These are phyloP conservation scores for Tricholoma bakamatsutake DNA, from an alignment of 768 basidiomycete genomes.

Conservation along the genomic window DNA sequence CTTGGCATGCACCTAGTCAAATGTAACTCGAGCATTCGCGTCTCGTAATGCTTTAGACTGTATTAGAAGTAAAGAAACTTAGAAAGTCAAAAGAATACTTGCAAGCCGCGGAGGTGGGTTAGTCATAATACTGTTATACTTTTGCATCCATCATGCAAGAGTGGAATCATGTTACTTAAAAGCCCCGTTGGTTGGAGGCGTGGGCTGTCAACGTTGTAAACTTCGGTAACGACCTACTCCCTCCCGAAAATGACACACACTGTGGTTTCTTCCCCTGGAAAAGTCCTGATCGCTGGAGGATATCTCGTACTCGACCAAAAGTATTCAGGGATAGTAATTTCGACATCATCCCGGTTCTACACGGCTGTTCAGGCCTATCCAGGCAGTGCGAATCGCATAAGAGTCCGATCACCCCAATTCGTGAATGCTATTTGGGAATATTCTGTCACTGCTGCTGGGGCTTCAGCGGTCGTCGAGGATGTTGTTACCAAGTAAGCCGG, in stretches of 20 bases:
- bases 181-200: background rate
- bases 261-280: slow-evolving; percentile 87
- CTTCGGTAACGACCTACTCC: slow-evolving; percentile 1
- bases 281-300: slow-evolving; percentile 92
- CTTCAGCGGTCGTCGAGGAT: slow-evolving; percentile 27
- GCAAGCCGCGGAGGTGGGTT: background rate
- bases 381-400: slow-evolving; percentile 38
- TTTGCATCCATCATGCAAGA: background rate
- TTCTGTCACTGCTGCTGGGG: slow-evolving; percentile 35
- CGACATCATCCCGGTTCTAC: slow-evolving; percentile 93
- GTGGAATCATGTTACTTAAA: background rate
- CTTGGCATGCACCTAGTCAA: background rate
- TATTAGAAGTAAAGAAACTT: too few species aligned
- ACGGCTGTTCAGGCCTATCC: slow-evolving; percentile 49
- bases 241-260: slow-evolving; percentile 41
- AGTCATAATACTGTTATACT: slow-evolving; percentile 3
- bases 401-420: slow-evolving; percentile 90
- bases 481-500: slow-evolving; percentile 33
- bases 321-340: slow-evolving; percentile 84
- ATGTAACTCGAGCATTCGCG: background rate
- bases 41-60: slow-evolving; percentile 6
- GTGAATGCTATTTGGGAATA: slow-evolving; percentile 75
- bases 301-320: slow-evolving; percentile 92
- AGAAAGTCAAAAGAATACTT: background rate
- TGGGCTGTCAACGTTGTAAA: background rate